These are phyloP conservation scores for Cardamine occulta DNA, from an alignment of 345 rosid genomes.

Conservation along the genomic window DNA sequence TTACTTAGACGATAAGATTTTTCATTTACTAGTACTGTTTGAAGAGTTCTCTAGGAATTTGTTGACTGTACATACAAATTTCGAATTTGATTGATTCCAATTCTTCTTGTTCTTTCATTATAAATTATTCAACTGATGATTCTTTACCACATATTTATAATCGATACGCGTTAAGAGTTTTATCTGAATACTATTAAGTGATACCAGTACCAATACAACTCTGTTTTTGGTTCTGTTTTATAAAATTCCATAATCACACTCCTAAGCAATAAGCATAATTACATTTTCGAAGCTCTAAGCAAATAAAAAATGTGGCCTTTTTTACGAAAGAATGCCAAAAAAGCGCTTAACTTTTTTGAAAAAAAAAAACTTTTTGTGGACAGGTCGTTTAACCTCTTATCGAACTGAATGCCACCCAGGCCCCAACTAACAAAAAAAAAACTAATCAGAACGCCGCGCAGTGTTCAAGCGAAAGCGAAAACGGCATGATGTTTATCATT, in stretches of 20 bases:
- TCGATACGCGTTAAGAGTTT: conserved; percentile 1
- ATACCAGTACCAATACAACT: neutral
- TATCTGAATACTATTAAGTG: conserved; percentile 19
- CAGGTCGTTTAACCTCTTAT: neutral
- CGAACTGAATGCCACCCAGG: neutral
- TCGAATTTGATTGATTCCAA: conserved; percentile 27
- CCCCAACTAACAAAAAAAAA: neutral
- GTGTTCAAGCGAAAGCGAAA: neutral
- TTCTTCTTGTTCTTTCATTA: conserved; percentile 23
- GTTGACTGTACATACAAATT: conserved; percentile 41
- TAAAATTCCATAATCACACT: neutral
- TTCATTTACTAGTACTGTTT: conserved; percentile 8
- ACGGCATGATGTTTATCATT: conserved; percentile 20
- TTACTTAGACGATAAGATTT: conserved; percentile 22
- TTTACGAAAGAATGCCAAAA: neutral
- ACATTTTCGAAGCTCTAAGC: neutral
- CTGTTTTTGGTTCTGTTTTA: neutral
- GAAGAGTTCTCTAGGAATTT: conserved; percentile 35
- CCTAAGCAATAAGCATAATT: neutral
- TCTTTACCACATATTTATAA: conserved; percentile 13
- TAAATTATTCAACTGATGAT: neutral
- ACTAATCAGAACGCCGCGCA: neutral
- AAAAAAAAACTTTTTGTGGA: neutral
- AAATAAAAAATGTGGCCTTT: neutral
- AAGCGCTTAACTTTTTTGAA: neutral